These are phyloP conservation scores for Diatrype stigma DNA, from an alignment of 2,329 filamentous ascomycete genomes.

Conservation along the genomic window DNA sequence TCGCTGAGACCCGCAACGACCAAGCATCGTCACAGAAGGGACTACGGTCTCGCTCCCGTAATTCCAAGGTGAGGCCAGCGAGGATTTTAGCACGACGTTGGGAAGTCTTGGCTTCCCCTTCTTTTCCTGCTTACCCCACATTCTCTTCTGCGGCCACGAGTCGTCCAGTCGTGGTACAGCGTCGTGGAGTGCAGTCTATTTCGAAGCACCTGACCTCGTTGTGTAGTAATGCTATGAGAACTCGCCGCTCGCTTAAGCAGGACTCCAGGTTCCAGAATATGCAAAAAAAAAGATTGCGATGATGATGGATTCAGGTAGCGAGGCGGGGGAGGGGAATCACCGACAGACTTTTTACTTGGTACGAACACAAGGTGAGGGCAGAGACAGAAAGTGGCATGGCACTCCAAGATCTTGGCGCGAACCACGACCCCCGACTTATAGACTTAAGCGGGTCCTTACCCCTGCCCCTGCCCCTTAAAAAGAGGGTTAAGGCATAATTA, in stretches of 20 bases:
- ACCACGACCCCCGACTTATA: background rate
- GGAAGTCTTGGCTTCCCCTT: background rate
- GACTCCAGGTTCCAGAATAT: background rate
- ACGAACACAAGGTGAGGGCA: background rate
- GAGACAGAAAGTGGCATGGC: too few relatives aligned
- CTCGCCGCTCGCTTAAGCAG: constrained; percentile 1
- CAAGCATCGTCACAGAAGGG: background rate
- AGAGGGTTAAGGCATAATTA: background rate
- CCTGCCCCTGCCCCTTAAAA: background rate
- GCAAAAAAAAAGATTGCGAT: background rate
- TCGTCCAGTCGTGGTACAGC: background rate
- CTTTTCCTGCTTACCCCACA: background rate
- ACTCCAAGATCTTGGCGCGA: background rate
- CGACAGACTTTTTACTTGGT: too few relatives aligned
- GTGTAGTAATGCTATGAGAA: background rate
- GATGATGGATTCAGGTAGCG: background rate
- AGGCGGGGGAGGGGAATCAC: background rate
- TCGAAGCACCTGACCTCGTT: constrained; percentile 1
- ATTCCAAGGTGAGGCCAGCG: background rate
- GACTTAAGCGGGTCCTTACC: background rate
- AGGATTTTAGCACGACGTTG: background rate
- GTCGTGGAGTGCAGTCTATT: constrained; percentile 1
- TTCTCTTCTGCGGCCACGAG: background rate
- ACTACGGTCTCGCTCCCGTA: background rate
- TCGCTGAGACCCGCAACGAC: background rate